Percentiles rank a stretch among this genome's conserved stretches.
Conservation (phyloP, 2,329 filamentous ascomycete genomes). For the Xylariaceae sp. region DNA sequence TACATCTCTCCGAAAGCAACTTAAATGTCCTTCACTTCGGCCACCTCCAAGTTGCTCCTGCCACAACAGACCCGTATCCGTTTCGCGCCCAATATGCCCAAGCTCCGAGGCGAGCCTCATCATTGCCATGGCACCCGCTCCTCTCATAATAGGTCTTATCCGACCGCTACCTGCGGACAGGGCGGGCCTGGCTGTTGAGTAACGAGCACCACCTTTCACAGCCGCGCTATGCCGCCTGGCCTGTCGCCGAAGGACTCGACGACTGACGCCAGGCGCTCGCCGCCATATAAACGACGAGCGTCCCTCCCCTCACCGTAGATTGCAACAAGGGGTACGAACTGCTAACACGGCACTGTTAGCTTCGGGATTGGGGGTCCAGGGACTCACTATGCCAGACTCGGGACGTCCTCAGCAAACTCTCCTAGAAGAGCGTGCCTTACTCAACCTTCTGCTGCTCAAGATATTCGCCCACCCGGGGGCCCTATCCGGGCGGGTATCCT, state of each 20-base stretch:
- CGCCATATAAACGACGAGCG: constrained; percentile 6
- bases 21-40: neutral
- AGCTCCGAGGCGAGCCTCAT: neutral
- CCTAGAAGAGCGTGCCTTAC: constrained; percentile 1
- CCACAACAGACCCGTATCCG: constrained; percentile 6
- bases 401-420: constrained; percentile 2
- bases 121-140: neutral
- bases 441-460: constrained; percentile 11
- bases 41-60: neutral
- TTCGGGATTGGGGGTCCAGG: constrained; percentile 13
- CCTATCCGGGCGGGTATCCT: too few relatives aligned
- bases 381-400: constrained; percentile 9
- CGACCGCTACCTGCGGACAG: constrained; percentile 12
- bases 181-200: constrained; percentile 11
- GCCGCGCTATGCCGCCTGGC: constrained; percentile 4
- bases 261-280: neutral
- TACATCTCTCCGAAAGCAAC: neutral
- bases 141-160: constrained; percentile 18
- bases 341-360: constrained; percentile 5
- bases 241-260: constrained; percentile 1
- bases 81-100: constrained; percentile 8
- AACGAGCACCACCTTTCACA: constrained; percentile 9
- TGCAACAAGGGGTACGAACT: constrained; percentile 3
- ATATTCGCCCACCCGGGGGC: neutral
- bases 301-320: constrained; percentile 11